Evolutionary conservation across 139 green algal species (phyloP), one percentile per base, ranked within the genome.

Genomic region (Coelastrella sp.): DNA sequence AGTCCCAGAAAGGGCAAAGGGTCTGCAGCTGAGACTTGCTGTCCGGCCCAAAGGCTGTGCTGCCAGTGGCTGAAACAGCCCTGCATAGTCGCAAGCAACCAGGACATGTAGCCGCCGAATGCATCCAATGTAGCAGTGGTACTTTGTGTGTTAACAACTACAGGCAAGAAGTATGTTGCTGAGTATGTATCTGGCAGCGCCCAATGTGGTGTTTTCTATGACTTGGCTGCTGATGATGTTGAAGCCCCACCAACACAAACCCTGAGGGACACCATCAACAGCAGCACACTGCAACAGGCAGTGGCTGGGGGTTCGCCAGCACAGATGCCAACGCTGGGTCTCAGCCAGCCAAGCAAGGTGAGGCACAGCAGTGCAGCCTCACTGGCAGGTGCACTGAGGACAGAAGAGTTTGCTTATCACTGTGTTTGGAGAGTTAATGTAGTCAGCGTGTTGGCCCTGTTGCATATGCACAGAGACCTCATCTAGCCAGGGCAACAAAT

Each of bases 141-240:
- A 47, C 32, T 47, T 47, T 47, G 32, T 47, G 32, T 47, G 32
- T 47, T 47, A 47, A 47, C 68, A 32, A 22, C 32, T 91, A 59
- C 81, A 89, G 81, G 68, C 83, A 87, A 68, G n/a, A 79, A 80
- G 87, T 95, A 95, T 88, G 81, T 93, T 3, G 91, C 88, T 23
- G 92, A 95, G 92, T 92, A 92, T 57, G 92, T 94, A 47, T 65
- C 90, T 32, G 91, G 89, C 56, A 75, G 16, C 6, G 92, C 92
- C 5, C 66, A 11, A 2, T 95, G 91, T 87, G 94, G 94, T 57
- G 96, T 90, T 10, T 91, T 96, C 20, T 84, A 96, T 23, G 90
- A 95, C 14, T 90, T 96, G 23, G 93, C 94, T 8, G 92, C 92
- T 80, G 86, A 80, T 19, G 93, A 95, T 64, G 79, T 98, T 57